Base-by-base conservation (phyloP, 192 early-diverging fungal species). In the Coemansia sp. region DNA sequence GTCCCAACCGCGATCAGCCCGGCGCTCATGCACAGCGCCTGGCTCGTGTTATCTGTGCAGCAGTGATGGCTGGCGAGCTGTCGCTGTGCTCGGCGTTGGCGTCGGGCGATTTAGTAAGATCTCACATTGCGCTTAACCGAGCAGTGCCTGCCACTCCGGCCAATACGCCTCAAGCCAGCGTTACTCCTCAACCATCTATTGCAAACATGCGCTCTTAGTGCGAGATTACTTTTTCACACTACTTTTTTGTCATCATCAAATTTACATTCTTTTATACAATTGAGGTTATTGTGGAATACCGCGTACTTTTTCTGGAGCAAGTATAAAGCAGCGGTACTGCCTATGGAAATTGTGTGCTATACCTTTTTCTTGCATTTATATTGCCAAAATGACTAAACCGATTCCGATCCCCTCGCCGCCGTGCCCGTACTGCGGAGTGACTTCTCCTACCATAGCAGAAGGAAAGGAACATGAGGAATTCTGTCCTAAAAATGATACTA, bases 41-140 rank as follows among this genome's bases (percentile, higher is more conserved):
- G 61, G 94, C 94, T 22, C 81, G 92, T 21, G 85, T 97, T 53
- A 92, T 94, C 54, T 89, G 88, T 62, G 92, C 94, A 5, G 80
- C 90, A 22, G 93, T 95, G 2, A 92, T 97, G 90, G 94, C 93
- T 37, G 93, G 93, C 56, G 94, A 97, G 78, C 81, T 97, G 32
- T 91, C 89, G 29, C 79, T 97, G 51, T 93, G 87, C 62, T 74
- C 90, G 9, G 94, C 94, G 3, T 74, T 95, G 45, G 93, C 93
- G 23, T 88, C 93, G 14, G 94, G 93, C 29, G 92, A 95, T 63
- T 76, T 97, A 63, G 94, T 97, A 35, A 85, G 89, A 67, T 84
- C 88, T 5, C 94, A 97, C 60, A 94, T 95, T 88, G 86, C 84
- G 32, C 91, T 92, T 39, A 96, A 96, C 71, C 81, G 94, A 41